A percentile compares a stretch with the other conserved stretches of the same genome.
Conservation (phyloP, 371 early-diverging fungal species). For the Gilbertella persicaria region DNA sequence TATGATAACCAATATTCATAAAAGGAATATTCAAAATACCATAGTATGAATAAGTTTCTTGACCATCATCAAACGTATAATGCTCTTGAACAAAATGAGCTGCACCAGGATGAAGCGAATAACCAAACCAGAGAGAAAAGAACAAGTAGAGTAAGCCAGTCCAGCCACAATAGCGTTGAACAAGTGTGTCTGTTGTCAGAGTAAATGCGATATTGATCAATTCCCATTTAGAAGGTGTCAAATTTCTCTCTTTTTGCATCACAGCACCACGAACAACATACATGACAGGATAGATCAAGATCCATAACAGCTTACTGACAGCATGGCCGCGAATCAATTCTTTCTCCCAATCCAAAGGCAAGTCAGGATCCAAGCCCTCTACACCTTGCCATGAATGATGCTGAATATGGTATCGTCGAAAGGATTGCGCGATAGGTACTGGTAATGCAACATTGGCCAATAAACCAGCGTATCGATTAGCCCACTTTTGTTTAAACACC, state of each 20-base stretch:
- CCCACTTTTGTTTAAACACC: constrained; percentile 63
- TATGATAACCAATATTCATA: constrained; percentile 94
- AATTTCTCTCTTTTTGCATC: constrained; percentile 62
- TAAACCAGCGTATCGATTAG: constrained; percentile 82
- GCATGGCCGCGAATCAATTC: constrained; percentile 77
- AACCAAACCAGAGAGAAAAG: constrained; percentile 85
- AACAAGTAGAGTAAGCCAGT: constrained; percentile 76
- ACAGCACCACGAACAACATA: constrained; percentile 88
- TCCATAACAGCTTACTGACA: constrained; percentile 76
- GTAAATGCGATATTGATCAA: constrained; percentile 76
- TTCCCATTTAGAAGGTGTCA: constrained; percentile 78
- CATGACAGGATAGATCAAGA: constrained; percentile 88
- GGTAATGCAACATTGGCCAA: constrained; percentile 87
- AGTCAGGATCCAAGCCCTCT: constrained; percentile 92
- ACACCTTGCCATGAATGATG: constrained; percentile 98
- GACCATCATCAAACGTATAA: constrained; percentile 93
- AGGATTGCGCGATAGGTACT: constrained; percentile 80
- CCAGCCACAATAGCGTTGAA: constrained; percentile 66
- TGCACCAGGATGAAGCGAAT: constrained; percentile 92
- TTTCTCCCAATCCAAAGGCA: constrained; percentile 89
- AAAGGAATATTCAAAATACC: constrained; percentile 84
- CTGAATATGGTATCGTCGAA: constrained; percentile 94
- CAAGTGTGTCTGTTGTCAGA: constrained; percentile 57
- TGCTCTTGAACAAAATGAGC: constrained; percentile 98
- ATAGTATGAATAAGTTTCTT: constrained; percentile 98